These are phyloP conservation scores for Chaetomiaceae sp. DNA, from an alignment of 2,329 filamentous ascomycete genomes.

Conservation along the genomic window DNA sequence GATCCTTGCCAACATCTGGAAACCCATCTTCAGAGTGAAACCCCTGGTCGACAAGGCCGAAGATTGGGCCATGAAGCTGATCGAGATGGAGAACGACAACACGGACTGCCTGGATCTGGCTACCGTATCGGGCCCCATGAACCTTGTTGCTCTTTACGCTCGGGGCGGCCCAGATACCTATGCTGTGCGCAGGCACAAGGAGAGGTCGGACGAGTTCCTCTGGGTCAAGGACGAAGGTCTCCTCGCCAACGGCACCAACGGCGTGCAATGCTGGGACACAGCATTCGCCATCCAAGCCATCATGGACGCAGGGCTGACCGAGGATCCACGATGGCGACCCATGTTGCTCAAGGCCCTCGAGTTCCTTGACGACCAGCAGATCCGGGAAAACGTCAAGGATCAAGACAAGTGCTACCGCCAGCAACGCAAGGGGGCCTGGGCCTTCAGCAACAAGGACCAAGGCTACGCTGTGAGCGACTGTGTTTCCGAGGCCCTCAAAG, in stretches of 20 bases:
- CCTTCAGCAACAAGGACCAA: constrained; percentile 87
- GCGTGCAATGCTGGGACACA: constrained; percentile 97
- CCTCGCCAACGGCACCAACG: constrained; percentile 93
- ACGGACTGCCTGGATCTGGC: constrained; percentile 82
- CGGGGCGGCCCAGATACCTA: constrained; percentile 72
- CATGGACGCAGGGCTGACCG: constrained; percentile 72
- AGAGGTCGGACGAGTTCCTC: constrained; percentile 78
- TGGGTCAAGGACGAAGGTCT: constrained; percentile 93
- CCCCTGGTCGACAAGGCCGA: constrained; percentile 68
- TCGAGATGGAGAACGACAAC: constrained; percentile 89
- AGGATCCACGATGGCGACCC: constrained; percentile 69
- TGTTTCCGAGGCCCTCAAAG: constrained; percentile 84
- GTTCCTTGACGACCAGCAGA: constrained; percentile 88
- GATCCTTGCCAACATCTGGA: constrained; percentile 73
- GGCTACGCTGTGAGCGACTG: constrained; percentile 96
- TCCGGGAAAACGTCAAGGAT: constrained; percentile 74
- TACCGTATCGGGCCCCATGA: constrained; percentile 87
- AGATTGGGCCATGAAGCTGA: constrained; percentile 73
- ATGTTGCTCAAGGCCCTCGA: constrained; percentile 79
- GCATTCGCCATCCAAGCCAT: constrained; percentile 82
- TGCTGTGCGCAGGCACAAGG: constrained; percentile 70
- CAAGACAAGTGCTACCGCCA: constrained; percentile 83
- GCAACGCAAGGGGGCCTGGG: constrained; percentile 88
- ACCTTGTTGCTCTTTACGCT: constrained; percentile 80
- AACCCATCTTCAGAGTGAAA: constrained; percentile 67